Conservation (phyloP, 352 stramenopile species). For the Phytophthora boehmeriae region DNA sequence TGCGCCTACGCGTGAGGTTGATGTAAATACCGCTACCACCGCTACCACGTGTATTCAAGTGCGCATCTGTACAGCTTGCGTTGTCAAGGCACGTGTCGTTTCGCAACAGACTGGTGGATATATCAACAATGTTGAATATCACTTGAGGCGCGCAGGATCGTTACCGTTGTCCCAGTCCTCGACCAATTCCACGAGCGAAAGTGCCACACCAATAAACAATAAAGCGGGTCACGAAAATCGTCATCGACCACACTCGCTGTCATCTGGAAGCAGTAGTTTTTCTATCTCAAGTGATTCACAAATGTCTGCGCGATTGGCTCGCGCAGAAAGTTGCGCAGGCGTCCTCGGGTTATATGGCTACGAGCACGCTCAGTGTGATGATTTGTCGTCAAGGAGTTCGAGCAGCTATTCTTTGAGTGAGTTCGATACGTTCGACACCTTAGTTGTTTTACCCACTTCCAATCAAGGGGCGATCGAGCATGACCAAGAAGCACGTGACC, state of each 20-base stretch:
- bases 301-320: constrained; percentile 33
- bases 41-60: constrained; percentile 12
- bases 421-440: constrained; percentile 57
- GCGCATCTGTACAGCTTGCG: constrained; percentile 72
- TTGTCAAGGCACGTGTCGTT: constrained; percentile 51
- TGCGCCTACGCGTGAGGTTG: constrained; percentile 56
- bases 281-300: constrained; percentile 57
- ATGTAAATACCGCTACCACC: constrained; percentile 32
- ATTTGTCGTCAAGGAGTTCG: constrained; percentile 43
- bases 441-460: constrained; percentile 19
- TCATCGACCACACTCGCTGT: constrained; percentile 34
- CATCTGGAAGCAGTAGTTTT: constrained; percentile 57
- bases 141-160: constrained; percentile 36
- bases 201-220: constrained; percentile 17
- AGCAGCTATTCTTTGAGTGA: constrained; percentile 69
- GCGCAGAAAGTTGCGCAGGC: constrained; percentile 18
- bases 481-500: constrained; percentile 6
- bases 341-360: constrained; percentile 27
- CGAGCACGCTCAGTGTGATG: constrained; percentile 9
- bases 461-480: constrained; percentile 30
- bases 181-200: constrained; percentile 35
- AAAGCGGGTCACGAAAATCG: constrained; percentile 21
- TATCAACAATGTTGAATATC: constrained; percentile 51
- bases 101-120: constrained; percentile 24
- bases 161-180: constrained; percentile 32